A percentile compares a stretch with the other conserved stretches of the same genome.
These are phyloP conservation scores for Diutina catenulata DNA, from an alignment of 1,139 yeast species.

Conservation along the genomic window DNA sequence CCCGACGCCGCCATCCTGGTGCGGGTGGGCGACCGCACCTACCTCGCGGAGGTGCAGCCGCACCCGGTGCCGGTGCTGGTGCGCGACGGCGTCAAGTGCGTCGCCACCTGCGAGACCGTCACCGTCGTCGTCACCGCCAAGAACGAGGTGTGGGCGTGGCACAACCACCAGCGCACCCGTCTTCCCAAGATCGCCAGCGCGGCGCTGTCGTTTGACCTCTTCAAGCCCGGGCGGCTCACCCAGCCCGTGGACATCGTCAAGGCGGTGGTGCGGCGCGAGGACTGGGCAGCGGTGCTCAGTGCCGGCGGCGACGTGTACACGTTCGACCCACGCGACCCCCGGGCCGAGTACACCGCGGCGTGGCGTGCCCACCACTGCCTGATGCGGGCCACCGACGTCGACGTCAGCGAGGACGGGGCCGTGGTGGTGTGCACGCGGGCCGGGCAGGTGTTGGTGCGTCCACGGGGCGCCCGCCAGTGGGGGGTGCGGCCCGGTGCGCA, in stretches of 20 bases:
- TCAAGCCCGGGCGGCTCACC: conserved; percentile 40
- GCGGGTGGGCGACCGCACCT: conserved; percentile 16
- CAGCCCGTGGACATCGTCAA: conserved; percentile 24
- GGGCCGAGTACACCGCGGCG: conserved; percentile 23
- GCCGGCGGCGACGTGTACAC: conserved; percentile 41
- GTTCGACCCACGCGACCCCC: conserved; percentile 12
- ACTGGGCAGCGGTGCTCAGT: conserved; percentile 30
- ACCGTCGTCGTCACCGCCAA: conserved; percentile 54
- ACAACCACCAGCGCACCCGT: conserved; percentile 46
- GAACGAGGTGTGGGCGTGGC: conserved; percentile 53
- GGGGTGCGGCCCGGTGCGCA: conserved; percentile 36
- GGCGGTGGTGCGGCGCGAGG: conserved; percentile 22
- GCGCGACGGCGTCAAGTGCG: conserved; percentile 41
- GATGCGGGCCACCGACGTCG: conserved; percentile 47
- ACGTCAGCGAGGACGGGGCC: conserved; percentile 59
- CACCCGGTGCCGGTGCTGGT: conserved; percentile 35
- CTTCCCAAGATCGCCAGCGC: conserved; percentile 26
- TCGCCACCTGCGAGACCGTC: conserved; percentile 57
- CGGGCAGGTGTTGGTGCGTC: conserved; percentile 46
- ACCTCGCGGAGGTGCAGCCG: conserved; percentile 24
- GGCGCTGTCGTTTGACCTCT: conserved; percentile 35
- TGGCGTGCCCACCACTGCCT: conserved; percentile 48
- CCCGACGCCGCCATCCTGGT: conserved; percentile 15
- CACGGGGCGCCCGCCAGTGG: conserved; percentile 34
- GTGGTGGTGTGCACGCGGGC: conserved; percentile 53